Evolutionary conservation across 1,139 yeast species (phyloP), one percentile per base, ranked within the genome.

Genomic region (Zygoascus sp.): DNA sequence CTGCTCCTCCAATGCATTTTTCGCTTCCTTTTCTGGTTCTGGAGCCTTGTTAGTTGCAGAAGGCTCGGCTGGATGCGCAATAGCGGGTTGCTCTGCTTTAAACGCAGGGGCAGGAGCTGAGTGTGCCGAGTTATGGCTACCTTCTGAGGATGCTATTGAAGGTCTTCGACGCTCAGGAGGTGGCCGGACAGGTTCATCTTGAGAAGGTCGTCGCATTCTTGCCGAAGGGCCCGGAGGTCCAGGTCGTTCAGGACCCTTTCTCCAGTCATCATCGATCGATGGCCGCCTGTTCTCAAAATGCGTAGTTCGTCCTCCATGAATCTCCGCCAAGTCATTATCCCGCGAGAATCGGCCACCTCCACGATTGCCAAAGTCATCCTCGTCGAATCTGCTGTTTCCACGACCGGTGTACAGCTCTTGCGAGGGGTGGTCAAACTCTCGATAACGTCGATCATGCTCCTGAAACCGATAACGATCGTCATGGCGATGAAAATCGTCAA

Each of bases 401-500:
- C 53, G 49, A 13, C 64, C 66, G 49, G 64, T 63, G 53, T 58
- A 65, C 17, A 65, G 53, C 44, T 65, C 68, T 25, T 57, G 62
- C 5, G 58, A 50, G 2, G 63, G 60, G 9, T 57, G 45, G 42
- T 64, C 68, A 41, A 53, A 55, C 32, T 60, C 63, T 17, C 60
- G 46, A 42, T 60, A 61, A 15, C 65, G 50, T 11, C 50, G 37
- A 39, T 54, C 55, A 27, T 42, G 40, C 11, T 42, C 45, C 17
- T 36, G 30, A 21, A 42, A 42, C 23, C 45, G 22, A 15, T 34
- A 42, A n/a, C 40, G 35, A 19, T 42, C 45, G 15, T 47, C 51
- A 21, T 44, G 48, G 32, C 36, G 42, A 32, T 35, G 17, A 37
- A 40, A 40, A 17, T 40, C 44, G 28, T 36, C 37, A 21, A 35